phyloP scores from a whole-genome alignment of 2,329 filamentous ascomycete species.

The Pyrenophora seminiperda region DNA sequence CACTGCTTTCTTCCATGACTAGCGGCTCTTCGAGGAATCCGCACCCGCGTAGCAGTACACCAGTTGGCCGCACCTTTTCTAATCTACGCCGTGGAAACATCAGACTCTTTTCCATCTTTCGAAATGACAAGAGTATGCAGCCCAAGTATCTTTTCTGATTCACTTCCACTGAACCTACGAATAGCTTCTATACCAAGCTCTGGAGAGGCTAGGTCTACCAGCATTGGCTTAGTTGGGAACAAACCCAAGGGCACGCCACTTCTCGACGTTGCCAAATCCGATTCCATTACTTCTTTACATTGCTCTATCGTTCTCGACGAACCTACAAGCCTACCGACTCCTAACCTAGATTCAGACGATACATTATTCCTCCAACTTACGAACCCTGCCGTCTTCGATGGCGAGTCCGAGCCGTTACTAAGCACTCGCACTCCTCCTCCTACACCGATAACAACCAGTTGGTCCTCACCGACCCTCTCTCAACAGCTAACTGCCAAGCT shows the following conservation, averaged over 20 bases:
- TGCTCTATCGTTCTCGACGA: slow-evolving; percentile 23
- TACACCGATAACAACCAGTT: slow-evolving; percentile 28
- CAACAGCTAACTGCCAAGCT: slow-evolving; percentile 34
- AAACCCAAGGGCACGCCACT: slow-evolving; percentile 22
- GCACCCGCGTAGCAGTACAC: slow-evolving; percentile 21
- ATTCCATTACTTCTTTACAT: slow-evolving; percentile 14
- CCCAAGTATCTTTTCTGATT: not conserved
- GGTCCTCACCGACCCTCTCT: slow-evolving; percentile 39
- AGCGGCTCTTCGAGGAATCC: slow-evolving; percentile 20
- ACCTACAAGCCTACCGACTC: slow-evolving; percentile 13
- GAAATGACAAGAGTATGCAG: slow-evolving; percentile 37
- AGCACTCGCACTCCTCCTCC: slow-evolving; percentile 15
- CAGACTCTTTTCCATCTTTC: slow-evolving; percentile 44
- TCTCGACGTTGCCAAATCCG: slow-evolving; percentile 4
- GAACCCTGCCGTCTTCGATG: slow-evolving; percentile 39
- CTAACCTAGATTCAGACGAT: slow-evolving; percentile 17
- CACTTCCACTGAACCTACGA: slow-evolving; percentile 1
- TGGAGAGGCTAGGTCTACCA: slow-evolving; percentile 9
- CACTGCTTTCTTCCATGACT: slow-evolving; percentile 3
- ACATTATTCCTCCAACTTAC: slow-evolving; percentile 34
- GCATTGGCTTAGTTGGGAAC: slow-evolving; percentile 18
- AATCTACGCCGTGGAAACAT: slow-evolving; percentile 40
- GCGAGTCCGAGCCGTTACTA: slow-evolving; percentile 41
- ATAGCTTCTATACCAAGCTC: slow-evolving; percentile 25
- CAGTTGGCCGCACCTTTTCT: slow-evolving; percentile 33